phyloP scores from a whole-genome alignment of 23 red algal genomes.

The Chondrus crispus region DNA sequence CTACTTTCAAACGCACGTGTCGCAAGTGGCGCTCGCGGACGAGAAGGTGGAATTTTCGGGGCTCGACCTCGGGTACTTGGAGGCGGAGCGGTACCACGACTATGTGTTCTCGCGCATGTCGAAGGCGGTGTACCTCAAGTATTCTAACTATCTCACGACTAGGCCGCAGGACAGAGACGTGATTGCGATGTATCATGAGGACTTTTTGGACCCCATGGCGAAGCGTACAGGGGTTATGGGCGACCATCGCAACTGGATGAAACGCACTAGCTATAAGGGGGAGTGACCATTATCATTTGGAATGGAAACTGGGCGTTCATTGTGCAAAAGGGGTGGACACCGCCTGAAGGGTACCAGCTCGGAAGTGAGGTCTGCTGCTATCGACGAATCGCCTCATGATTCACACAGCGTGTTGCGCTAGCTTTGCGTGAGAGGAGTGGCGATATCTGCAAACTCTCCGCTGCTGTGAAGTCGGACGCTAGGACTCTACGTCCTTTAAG shows the following conservation, averaged over 20 bases:
- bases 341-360: constrained; percentile 20
- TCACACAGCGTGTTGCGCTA: too few species aligned
- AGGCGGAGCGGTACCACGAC: constrained; percentile 15
- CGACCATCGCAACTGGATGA: constrained; percentile 46
- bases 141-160: constrained; percentile 62
- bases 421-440: too few species aligned
- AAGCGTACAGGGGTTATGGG: constrained; percentile 59
- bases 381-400: too few species aligned
- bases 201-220: constrained; percentile 32
- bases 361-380: constrained; percentile 13
- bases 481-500: too few species aligned
- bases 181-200: constrained; percentile 40
- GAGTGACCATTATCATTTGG: constrained; percentile 57
- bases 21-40: constrained; percentile 10
- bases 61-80: constrained; percentile 32
- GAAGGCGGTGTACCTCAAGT: constrained; percentile 19
- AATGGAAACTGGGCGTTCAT: constrained; percentile 67
- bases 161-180: constrained; percentile 28
- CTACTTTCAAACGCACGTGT: constrained; percentile 56
- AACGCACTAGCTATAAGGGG: constrained; percentile 69
- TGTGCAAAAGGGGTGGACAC: constrained; percentile 40
- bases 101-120: constrained; percentile 48
- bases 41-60: constrained; percentile 19
- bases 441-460: too few species aligned
- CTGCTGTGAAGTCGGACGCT: too few species aligned